Evolutionary conservation across 2,329 filamentous ascomycete species (phyloP).

Genomic region (Monosporascus sp.): DNA sequence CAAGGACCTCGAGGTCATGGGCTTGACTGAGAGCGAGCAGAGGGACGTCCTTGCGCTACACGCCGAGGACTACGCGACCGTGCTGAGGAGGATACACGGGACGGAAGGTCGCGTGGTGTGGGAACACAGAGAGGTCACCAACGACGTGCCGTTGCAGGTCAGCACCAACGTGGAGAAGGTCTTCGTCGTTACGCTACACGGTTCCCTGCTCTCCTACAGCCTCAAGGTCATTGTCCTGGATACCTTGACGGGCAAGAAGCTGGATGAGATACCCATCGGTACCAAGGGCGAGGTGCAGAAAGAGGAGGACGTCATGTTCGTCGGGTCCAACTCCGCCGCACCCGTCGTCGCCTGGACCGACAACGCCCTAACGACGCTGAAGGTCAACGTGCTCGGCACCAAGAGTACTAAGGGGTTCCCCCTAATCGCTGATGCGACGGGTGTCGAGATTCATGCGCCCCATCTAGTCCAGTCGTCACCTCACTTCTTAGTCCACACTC

Average conservation of each 20-base stretch:
- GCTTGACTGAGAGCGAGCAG: slow-evolving; percentile 53
- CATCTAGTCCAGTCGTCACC: slow-evolving; percentile 64
- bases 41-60: slow-evolving; percentile 71
- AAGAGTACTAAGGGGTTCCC: slow-evolving; percentile 51
- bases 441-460: slow-evolving; percentile 67
- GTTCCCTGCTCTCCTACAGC: slow-evolving; percentile 64
- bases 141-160: slow-evolving; percentile 70
- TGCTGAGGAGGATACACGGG: slow-evolving; percentile 68
- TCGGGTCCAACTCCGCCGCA: slow-evolving; percentile 69
- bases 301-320: slow-evolving; percentile 62
- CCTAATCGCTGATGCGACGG: slow-evolving; percentile 40
- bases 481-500: slow-evolving; percentile 81
- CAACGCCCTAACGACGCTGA: slow-evolving; percentile 54
- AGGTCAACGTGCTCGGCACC: slow-evolving; percentile 64
- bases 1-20: slow-evolving; percentile 72
- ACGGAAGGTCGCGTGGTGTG: slow-evolving; percentile 69
- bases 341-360: slow-evolving; percentile 75
- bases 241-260: slow-evolving; percentile 63
- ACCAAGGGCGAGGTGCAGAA: slow-evolving; percentile 68
- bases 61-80: slow-evolving; percentile 50
- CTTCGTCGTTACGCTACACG: slow-evolving; percentile 73
- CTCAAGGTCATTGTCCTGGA: slow-evolving; percentile 73
- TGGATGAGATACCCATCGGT: slow-evolving; percentile 65
- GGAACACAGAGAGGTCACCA: slow-evolving; percentile 66
- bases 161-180: slow-evolving; percentile 64